phyloP scores from a whole-genome alignment of 208 protist species.

The Lotmaria passim region DNA sequence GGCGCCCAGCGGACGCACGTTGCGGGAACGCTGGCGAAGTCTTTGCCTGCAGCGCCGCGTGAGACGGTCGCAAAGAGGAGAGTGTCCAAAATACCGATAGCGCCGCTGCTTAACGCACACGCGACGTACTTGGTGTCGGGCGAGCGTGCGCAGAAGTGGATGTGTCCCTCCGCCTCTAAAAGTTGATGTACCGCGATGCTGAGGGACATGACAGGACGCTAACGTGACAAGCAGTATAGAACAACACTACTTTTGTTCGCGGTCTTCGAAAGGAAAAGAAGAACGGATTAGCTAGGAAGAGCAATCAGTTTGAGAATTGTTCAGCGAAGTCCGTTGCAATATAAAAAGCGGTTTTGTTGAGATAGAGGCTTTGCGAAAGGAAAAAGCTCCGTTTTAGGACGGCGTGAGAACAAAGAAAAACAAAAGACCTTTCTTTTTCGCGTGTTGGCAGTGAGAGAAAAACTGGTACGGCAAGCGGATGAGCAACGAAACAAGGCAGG shows the following conservation, averaged over 20 bases:
- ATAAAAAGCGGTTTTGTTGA: too few relatives aligned
- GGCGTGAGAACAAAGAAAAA: conserved; percentile 12
- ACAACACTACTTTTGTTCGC: too few relatives aligned
- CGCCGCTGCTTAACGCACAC: conserved; percentile 59
- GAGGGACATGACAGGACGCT: conserved; percentile 17
- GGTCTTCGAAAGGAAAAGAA: too few relatives aligned
- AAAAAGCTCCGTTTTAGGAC: too few relatives aligned
- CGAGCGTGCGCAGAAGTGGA: conserved; percentile 50
- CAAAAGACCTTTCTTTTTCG: background rate
- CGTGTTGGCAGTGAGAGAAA: background rate
- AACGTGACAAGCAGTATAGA: background rate
- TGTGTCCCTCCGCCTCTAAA: conserved; percentile 37
- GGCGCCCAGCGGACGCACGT: conserved; percentile 72
- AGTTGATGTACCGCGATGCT: conserved; percentile 11
- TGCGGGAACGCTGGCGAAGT: conserved; percentile 51
- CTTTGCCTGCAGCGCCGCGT: conserved; percentile 29
- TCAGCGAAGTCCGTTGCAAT: too few relatives aligned
- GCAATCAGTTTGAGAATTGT: too few relatives aligned
- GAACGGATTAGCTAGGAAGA: too few relatives aligned
- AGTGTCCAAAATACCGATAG: conserved; percentile 47
- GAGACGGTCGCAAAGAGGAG: conserved; percentile 28
- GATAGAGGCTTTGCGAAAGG: too few relatives aligned
- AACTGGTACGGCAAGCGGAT: background rate
- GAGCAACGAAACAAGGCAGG: background rate
- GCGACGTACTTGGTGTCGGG: conserved; percentile 63